These are phyloP conservation scores for Phoma sp. DNA, from an alignment of 2,329 filamentous ascomycete genomes.

Conservation along the genomic window DNA sequence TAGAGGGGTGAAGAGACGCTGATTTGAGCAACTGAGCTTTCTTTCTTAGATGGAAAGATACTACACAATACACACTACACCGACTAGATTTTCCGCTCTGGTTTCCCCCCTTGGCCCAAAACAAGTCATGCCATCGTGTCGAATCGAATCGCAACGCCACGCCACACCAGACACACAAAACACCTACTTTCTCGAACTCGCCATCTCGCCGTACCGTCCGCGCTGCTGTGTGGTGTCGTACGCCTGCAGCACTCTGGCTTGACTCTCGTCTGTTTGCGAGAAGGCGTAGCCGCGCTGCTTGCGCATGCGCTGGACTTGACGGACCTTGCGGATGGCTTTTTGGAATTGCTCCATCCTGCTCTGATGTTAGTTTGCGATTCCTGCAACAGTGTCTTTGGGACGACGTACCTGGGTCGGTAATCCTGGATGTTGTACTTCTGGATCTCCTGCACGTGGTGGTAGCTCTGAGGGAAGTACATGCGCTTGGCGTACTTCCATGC, in stretches of 20 bases:
- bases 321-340: slow-evolving; percentile 97
- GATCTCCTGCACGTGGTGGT: slow-evolving; percentile 99
- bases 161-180: neutral
- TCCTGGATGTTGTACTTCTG: slow-evolving; percentile 99
- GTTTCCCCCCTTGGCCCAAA: neutral
- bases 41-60: neutral
- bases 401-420: slow-evolving; percentile 86
- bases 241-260: slow-evolving; percentile 92
- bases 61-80: slow-evolving; percentile 3
- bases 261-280: slow-evolving; percentile 94
- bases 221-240: slow-evolving; percentile 95
- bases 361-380: neutral
- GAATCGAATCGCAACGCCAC: neutral
- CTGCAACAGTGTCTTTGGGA: neutral
- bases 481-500: slow-evolving; percentile 97
- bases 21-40: too few species aligned
- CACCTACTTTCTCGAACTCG: slow-evolving; percentile 57
- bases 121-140: slow-evolving; percentile 11
- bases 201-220: slow-evolving; percentile 96
- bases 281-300: slow-evolving; percentile 99
- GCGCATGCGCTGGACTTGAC: slow-evolving; percentile 98
- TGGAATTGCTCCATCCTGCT: slow-evolving; percentile 98
- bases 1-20: too few species aligned
- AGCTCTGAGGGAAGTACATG: slow-evolving; percentile 95
- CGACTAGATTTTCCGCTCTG: too few species aligned